Base-by-base conservation (phyloP, 495 filamentous ascomycete genomes). In the Mytilinidion resinicola region DNA sequence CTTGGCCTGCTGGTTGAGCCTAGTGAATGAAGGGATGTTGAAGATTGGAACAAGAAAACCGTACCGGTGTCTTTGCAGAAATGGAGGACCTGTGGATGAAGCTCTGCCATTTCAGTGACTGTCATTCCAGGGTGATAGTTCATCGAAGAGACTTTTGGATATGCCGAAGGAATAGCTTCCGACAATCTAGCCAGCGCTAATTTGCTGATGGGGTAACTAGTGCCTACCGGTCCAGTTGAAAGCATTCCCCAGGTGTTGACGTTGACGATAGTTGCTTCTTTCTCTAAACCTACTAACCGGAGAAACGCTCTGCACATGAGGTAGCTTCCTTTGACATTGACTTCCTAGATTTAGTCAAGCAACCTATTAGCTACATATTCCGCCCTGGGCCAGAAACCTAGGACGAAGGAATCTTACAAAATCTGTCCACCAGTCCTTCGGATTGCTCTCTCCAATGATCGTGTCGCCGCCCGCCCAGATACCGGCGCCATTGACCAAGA, bases 401-500 rank as follows among this genome's bases (percentile, higher is more conserved):
- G 25, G 25, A 30, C 6, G 25, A 30, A 48, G 30, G 20, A 1
- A 38, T 10, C 60, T 0, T 57, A 66, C 60, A 19, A 66, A 39
- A 55, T 66, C 55, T 25, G 33, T 20, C 60, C 63, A 66, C 63
- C 63, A 66, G 7, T 34, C 46, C 8, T 48, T 38, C 3, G 60
- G 52, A 9, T 56, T 46, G 5, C 59, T 52, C 12, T 17, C 37
- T 15, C 51, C 60, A 9, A 54, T 48, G 10, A 53, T 30, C 1
- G 8, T 20, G 1, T 35, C 14, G 7, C 1, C 38, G 49, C 50
- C 50, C 25, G 53, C 30, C 35, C 53, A 56, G 8, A 60, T n/a
- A 2, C 64, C 61, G 42, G 61, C 64, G 55, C 61, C 64, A n/a
- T 42, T 39, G 14, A 67, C 44, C 10, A 67, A 41, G 1, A 64